Percentiles rank a stretch among this genome's conserved stretches.
phyloP scores from a whole-genome alignment of 768 basidiomycete species.

The Lactarius trivialis region DNA sequence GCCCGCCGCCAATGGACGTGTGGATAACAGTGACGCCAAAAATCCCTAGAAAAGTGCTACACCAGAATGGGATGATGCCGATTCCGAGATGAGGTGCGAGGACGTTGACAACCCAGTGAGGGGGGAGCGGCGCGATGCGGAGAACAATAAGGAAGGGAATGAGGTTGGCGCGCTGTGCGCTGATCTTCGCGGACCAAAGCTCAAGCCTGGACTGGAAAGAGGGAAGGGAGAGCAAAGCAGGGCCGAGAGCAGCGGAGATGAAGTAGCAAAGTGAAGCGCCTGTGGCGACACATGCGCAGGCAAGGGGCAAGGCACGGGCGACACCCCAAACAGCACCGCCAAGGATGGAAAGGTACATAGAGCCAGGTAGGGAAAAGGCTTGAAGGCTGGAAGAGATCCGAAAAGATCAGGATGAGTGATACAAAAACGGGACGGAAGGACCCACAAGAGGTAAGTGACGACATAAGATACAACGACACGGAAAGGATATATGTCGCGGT shows the following conservation, averaged over 20 bases:
- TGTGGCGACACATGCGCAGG: conserved; percentile 84
- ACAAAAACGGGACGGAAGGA: conserved; percentile 24
- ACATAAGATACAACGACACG: conserved; percentile 85
- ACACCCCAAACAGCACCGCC: conserved; percentile 96
- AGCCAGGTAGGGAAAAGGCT: conserved; percentile 93
- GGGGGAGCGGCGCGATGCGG: conserved; percentile 88
- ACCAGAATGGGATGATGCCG: conserved; percentile 79
- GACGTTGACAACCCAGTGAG: conserved; percentile 95
- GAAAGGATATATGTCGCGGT: conserved; percentile 80
- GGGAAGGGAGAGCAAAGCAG: conserved; percentile 81
- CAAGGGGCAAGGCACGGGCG: conserved; percentile 76
- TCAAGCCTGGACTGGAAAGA: conserved; percentile 80
- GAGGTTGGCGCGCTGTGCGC: conserved; percentile 73
- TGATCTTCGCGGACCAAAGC: conserved; percentile 73
- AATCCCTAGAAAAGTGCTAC: conserved; percentile 83
- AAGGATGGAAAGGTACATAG: conserved; percentile 96
- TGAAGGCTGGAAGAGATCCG: conserved; percentile 57
- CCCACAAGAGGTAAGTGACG: conserved; percentile 87
- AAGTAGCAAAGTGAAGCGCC: conserved; percentile 91
- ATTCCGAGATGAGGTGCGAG: conserved; percentile 92
- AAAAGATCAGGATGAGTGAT: background rate
- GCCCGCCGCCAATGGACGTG: conserved; percentile 86
- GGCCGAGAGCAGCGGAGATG: conserved; percentile 87
- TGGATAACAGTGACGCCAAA: conserved; percentile 91
- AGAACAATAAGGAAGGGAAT: conserved; percentile 92